Evolutionary conservation across 108 stramenopile species (phyloP), one percentile per base, ranked within the genome.

Genomic region (Nitzschia sp.): DNA sequence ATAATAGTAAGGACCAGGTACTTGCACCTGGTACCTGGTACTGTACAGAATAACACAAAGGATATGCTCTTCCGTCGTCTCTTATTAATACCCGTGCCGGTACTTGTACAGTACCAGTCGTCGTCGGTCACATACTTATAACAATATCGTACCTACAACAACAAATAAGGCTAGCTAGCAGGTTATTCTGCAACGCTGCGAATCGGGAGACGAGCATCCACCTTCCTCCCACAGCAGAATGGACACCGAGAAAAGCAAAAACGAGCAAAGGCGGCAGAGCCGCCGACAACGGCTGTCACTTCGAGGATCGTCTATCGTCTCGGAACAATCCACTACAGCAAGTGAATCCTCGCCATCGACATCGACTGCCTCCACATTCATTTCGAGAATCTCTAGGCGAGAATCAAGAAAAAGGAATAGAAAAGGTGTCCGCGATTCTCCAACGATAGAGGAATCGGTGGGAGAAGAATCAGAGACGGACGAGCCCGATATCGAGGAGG

Each of bases 391-490:
- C 9, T 9, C 38, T 19, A 4, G 48, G 13, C 48, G 48, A 11
- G 48, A 50, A 50, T 50, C 48, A 16, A 16, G 48, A 50, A 50
- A 50, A 22, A 50, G 13, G 4, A 22, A 16, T 50, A 50, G 48
- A 50, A 21, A 50, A 50, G 21, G 21, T 41, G 38, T 41, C 38
- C 11, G 13, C 48, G 19, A 11, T n/a, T 50, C 48, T 22, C 19
- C 48, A 50, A 50, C 48, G 19, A n/a, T n/a, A n/a, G n/a, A n/a
- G n/a, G n/a, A n/a, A n/a, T n/a, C 31, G 1, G 30, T 32, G 1
- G 60, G 23, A 61, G 60, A 61, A 41, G 60, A 61, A 25, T 17
- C 25, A 8, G 27, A 11, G 1, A 29, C 57, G 13, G n/a, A n/a
- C 1, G 57, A 58, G 15, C 9, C 9, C 38, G 38, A 41, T 13